Evolutionary conservation across 768 basidiomycete genomes (phyloP).

Genomic region (Pleurotus eryngii): DNA sequence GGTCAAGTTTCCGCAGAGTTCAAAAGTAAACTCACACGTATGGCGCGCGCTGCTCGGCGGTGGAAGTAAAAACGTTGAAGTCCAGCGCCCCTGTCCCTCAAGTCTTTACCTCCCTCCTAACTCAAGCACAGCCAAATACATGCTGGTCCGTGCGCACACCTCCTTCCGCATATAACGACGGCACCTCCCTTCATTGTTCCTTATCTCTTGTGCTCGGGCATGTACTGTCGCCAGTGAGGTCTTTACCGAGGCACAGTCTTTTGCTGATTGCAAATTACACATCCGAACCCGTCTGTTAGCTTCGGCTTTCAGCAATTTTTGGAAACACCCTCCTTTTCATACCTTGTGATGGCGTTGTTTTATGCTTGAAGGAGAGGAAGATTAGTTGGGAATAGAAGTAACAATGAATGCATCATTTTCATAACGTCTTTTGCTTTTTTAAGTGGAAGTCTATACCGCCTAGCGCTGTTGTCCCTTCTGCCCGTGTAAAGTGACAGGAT

Average conservation of each 20-base stretch:
- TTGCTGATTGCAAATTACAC: slow-evolving; percentile 98
- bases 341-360: slow-evolving; percentile 22
- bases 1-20: no score
- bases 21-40: no score
- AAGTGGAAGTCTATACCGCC: no score
- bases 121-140: slow-evolving; percentile 2
- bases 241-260: slow-evolving; percentile 91
- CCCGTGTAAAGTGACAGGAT: no score
- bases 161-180: slow-evolving; percentile 36
- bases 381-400: not conserved
- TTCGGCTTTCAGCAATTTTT: slow-evolving; percentile 93
- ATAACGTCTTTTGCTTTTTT: no score
- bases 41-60: no score
- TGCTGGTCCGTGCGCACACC: slow-evolving; percentile 52
- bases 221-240: slow-evolving; percentile 96
- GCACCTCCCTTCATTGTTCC: slow-evolving; percentile 18
- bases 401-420: no score
- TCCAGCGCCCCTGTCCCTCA: no score
- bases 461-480: no score
- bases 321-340: slow-evolving; percentile 42
- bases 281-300: slow-evolving; percentile 92
- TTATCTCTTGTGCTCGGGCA: slow-evolving; percentile 93
- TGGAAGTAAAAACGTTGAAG: no score
- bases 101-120: no score
- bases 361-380: slow-evolving; percentile 8